A percentile compares a stretch with the other conserved stretches of the same genome.
Evolutionary conservation across 2,329 filamentous ascomycete species (phyloP).

Genomic region (Colletotrichum sp.): DNA sequence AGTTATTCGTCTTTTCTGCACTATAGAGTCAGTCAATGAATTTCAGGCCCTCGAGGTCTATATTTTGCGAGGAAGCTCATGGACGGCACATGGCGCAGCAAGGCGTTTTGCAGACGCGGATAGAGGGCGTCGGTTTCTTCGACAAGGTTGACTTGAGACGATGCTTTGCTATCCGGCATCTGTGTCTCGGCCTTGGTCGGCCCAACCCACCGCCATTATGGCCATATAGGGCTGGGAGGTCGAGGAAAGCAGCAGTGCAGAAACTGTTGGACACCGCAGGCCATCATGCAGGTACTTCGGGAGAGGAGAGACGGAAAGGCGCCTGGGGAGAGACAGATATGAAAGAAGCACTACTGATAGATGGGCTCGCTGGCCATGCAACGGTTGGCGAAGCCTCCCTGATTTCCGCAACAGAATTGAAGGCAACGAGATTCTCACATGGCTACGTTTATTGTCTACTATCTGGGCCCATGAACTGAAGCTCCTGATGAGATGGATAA

Average conservation of each 20-base stretch:
- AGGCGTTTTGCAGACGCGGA: not conserved
- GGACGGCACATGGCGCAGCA: not conserved
- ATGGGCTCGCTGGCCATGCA: slow-evolving; percentile 3
- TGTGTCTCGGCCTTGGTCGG: not conserved
- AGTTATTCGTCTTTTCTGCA: slow-evolving; percentile 83
- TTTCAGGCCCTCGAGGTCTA: not conserved
- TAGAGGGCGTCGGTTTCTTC: not conserved
- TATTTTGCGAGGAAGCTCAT: not conserved
- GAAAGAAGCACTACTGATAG: slow-evolving; percentile 13
- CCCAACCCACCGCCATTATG: not conserved
- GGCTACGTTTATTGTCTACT: not conserved
- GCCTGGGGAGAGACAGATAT: not conserved
- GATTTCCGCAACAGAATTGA: slow-evolving; percentile 14
- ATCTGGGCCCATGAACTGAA: not conserved
- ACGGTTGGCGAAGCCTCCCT: slow-evolving; percentile 5
- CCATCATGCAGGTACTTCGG: slow-evolving; percentile 6
- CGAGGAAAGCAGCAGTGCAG: not conserved
- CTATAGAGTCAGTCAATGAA: slow-evolving; percentile 52
- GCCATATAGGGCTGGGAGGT: not conserved
- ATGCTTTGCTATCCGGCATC: not conserved
- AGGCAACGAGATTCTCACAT: slow-evolving; percentile 4
- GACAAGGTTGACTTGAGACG: not conserved
- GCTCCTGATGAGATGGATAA: not conserved
- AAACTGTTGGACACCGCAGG: not conserved
- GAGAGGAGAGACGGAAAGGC: not conserved